phyloP scores from a whole-genome alignment of 805 yeast species.

The Lipomyces anomalus region DNA sequence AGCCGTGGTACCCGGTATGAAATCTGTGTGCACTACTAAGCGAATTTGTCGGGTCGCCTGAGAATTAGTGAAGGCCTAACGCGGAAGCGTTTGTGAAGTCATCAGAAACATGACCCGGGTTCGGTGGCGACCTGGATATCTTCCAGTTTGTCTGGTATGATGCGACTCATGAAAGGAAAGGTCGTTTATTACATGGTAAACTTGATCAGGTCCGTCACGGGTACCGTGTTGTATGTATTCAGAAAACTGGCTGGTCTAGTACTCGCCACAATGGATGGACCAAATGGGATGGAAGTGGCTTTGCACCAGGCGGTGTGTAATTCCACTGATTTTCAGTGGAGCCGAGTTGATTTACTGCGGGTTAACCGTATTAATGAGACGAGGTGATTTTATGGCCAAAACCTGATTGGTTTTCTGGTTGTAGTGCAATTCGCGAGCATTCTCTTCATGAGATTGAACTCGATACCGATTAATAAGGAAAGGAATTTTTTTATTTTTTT shows the following conservation, averaged over 20 bases:
- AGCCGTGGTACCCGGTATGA: too few relatives aligned
- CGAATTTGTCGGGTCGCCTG: constrained; percentile 15
- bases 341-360: background rate
- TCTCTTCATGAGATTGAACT: constrained; percentile 12
- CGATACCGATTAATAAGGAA: constrained; percentile 24
- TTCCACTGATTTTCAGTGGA: background rate
- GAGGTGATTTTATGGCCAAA: background rate
- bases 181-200: background rate
- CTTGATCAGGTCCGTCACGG: background rate
- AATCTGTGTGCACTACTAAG: too few relatives aligned
- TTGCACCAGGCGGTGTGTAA: constrained; percentile 1
- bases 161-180: background rate
- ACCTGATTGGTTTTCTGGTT: background rate
- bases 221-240: background rate
- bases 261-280: background rate
- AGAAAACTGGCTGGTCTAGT: constrained; percentile 3
- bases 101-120: constrained; percentile 11
- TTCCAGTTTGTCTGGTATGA: background rate
- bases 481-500: constrained; percentile 17
- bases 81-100: constrained; percentile 23
- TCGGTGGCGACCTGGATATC: background rate
- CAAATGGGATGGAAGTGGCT: constrained; percentile 8
- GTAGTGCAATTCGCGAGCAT: constrained; percentile 25
- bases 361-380: background rate
- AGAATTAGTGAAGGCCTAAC: constrained; percentile 21